phyloP scores from a whole-genome alignment of 2,329 filamentous ascomycete species.

The Pestalotiopsis sp. region DNA sequence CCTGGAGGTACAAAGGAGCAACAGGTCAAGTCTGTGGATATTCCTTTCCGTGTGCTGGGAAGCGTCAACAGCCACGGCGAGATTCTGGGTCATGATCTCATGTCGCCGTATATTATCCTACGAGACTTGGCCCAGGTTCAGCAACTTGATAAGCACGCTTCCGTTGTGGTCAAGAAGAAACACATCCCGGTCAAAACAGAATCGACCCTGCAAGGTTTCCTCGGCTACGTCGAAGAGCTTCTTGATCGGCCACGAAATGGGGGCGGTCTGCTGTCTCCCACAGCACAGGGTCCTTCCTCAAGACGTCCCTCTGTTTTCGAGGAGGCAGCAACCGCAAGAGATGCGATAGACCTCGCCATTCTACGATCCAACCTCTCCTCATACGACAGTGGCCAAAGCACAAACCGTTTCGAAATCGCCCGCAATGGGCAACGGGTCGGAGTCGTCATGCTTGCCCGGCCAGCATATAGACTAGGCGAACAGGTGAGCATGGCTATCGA shows the following conservation, averaged over 20 bases:
- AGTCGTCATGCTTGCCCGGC: constrained; percentile 84
- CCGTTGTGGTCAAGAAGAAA: constrained; percentile 24
- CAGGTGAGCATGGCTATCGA: constrained; percentile 83
- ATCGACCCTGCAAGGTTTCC: constrained; percentile 66
- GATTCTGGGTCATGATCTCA: constrained; percentile 89
- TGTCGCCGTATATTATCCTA: constrained; percentile 89
- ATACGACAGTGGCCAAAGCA: constrained; percentile 69
- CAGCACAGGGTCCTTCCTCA: constrained; percentile 58
- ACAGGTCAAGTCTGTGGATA: constrained; percentile 85
- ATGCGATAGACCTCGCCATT: constrained; percentile 90
- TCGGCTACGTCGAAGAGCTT: constrained; percentile 77
- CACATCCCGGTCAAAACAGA: constrained; percentile 31
- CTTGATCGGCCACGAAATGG: constrained; percentile 61
- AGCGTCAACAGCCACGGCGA: constrained; percentile 90
- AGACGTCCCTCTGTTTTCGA: constrained; percentile 59
- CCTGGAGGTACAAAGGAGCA: constrained; percentile 77
- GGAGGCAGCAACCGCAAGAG: constrained; percentile 68
- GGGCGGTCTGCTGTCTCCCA: constrained; percentile 72
- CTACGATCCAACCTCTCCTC: constrained; percentile 75
- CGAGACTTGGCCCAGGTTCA: constrained; percentile 77
- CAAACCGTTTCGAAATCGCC: constrained; percentile 95
- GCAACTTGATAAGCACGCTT: constrained; percentile 43
- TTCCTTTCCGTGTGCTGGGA: constrained; percentile 90
- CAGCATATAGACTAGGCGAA: constrained; percentile 88
- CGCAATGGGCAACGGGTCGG: constrained; percentile 90